A percentile compares a stretch with the other conserved stretches of the same genome.
These are phyloP conservation scores for Dipodascopsis tothii DNA, from an alignment of 805 yeast genomes.

Conservation along the genomic window DNA sequence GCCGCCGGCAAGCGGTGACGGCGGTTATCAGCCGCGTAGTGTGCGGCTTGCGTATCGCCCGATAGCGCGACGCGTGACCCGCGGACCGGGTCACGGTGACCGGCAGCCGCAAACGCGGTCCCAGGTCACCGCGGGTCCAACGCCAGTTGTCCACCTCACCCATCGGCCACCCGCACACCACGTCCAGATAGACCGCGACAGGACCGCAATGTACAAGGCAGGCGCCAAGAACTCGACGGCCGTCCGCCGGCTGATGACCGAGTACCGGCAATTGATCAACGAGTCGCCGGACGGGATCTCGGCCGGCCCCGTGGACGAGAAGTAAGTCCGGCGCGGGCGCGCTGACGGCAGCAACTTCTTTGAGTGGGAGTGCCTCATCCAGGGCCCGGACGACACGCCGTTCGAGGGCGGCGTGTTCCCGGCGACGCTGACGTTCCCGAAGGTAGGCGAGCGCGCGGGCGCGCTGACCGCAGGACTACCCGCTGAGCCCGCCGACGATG, in stretches of 20 bases:
- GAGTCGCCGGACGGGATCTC: conserved; percentile 93
- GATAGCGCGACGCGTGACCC: too few relatives aligned
- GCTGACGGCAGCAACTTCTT: conserved; percentile 40
- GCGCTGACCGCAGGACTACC: conserved; percentile 47
- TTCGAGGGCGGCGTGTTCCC: conserved; percentile 85
- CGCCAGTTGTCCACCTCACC: neutral
- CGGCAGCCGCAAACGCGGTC: too few relatives aligned
- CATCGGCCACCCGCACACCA: too few relatives aligned
- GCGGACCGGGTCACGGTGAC: too few relatives aligned
- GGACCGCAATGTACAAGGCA: neutral
- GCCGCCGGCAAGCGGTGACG: too few relatives aligned
- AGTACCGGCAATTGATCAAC: conserved; percentile 72
- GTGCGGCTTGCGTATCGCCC: too few relatives aligned
- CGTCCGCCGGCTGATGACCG: conserved; percentile 77
- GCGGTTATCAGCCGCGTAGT: too few relatives aligned
- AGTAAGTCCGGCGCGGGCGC: conserved; percentile 26
- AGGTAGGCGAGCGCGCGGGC: conserved; percentile 13
- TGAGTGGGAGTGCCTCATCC: conserved; percentile 75
- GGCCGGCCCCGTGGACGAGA: conserved; percentile 81
- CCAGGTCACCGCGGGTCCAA: too few relatives aligned
- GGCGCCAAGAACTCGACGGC: conserved; percentile 47
- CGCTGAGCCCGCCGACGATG: conserved; percentile 72
- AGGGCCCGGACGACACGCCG: conserved; percentile 78
- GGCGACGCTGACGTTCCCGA: conserved; percentile 63
- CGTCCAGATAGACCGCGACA: neutral